Evolutionary conservation across 2,329 filamentous ascomycete species (phyloP).

Genomic region (Remersonia thermophila): DNA sequence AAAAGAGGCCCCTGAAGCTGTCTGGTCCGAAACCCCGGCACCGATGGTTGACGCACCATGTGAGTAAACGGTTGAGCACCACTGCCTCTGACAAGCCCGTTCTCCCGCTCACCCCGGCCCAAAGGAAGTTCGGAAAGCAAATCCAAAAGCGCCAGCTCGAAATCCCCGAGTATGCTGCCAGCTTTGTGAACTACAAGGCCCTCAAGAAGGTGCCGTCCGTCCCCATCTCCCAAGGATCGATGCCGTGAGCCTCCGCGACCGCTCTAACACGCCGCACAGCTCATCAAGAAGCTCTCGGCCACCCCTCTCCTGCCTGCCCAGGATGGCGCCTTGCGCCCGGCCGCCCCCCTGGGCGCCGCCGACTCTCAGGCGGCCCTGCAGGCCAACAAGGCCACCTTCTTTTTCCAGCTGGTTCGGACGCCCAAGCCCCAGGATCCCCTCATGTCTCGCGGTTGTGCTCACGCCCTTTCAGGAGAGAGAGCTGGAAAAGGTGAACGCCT

Average conservation of each 20-base stretch:
- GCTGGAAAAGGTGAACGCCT: slow-evolving; percentile 94
- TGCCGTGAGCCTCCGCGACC: slow-evolving; percentile 11
- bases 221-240: background rate
- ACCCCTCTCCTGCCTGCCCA: slow-evolving; percentile 75
- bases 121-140: slow-evolving; percentile 99
- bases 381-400: slow-evolving; percentile 96
- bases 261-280: slow-evolving; percentile 42
- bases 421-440: slow-evolving; percentile 24
- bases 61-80: too few species aligned
- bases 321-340: slow-evolving; percentile 33
- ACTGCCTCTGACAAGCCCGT: too few species aligned
- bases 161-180: slow-evolving; percentile 96
- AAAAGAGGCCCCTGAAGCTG: too few species aligned
- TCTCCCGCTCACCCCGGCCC: slow-evolving; percentile 7
- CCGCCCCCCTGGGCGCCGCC: slow-evolving; percentile 24
- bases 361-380: slow-evolving; percentile 86
- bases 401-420: slow-evolving; percentile 70
- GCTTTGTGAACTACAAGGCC: slow-evolving; percentile 98
- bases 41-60: background rate
- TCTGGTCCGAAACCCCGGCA: background rate
- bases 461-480: slow-evolving; percentile 64
- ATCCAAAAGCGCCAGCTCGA: slow-evolving; percentile 98
- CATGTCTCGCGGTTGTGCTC: too few species aligned
- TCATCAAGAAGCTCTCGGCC: slow-evolving; percentile 95
- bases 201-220: slow-evolving; percentile 74